Evolutionary conservation across 2,329 filamentous ascomycete genomes (phyloP).

Genomic region (Fusarium sp.): DNA sequence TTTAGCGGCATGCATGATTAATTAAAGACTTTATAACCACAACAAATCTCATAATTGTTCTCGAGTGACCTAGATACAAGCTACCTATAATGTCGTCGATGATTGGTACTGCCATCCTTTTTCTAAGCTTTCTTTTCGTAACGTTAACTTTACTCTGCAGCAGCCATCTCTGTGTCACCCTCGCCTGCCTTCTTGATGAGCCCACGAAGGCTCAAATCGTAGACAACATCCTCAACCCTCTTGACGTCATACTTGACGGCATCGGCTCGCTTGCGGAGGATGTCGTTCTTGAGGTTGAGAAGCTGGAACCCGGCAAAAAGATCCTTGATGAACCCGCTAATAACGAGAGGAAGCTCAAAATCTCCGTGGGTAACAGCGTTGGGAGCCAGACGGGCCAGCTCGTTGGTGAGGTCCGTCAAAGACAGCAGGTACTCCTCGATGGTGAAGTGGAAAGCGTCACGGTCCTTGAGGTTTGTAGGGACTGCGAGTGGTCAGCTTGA

Average conservation of each 20-base stretch:
- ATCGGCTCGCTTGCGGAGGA: slow-evolving; percentile 86
- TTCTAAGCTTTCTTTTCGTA: background rate
- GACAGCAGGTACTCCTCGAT: slow-evolving; percentile 97
- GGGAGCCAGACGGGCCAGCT: slow-evolving; percentile 89
- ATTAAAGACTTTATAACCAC: slow-evolving; percentile 22
- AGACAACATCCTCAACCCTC: slow-evolving; percentile 97
- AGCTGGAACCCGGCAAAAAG: slow-evolving; percentile 96
- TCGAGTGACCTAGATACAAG: background rate
- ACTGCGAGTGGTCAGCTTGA: slow-evolving; percentile 63
- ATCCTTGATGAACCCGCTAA: slow-evolving; percentile 94
- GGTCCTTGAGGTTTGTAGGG: slow-evolving; percentile 89
- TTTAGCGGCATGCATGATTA: slow-evolving; percentile 12
- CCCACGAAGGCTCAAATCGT: slow-evolving; percentile 90
- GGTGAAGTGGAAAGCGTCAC: slow-evolving; percentile 92
- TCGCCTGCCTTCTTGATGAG: slow-evolving; percentile 69
- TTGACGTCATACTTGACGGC: slow-evolving; percentile 98
- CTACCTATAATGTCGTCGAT: background rate
- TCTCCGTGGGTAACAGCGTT: slow-evolving; percentile 93
- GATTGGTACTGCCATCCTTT: background rate
- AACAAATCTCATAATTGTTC: background rate
- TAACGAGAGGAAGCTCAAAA: slow-evolving; percentile 84
- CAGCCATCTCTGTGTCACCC: slow-evolving; percentile 55
- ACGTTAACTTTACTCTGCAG: slow-evolving; percentile 43
- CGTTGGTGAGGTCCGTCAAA: slow-evolving; percentile 87
- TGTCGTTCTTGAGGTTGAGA: slow-evolving; percentile 97